These are phyloP conservation scores for Breviolum minutum DNA, from an alignment of 73 alveolate species.

Conservation along the genomic window DNA sequence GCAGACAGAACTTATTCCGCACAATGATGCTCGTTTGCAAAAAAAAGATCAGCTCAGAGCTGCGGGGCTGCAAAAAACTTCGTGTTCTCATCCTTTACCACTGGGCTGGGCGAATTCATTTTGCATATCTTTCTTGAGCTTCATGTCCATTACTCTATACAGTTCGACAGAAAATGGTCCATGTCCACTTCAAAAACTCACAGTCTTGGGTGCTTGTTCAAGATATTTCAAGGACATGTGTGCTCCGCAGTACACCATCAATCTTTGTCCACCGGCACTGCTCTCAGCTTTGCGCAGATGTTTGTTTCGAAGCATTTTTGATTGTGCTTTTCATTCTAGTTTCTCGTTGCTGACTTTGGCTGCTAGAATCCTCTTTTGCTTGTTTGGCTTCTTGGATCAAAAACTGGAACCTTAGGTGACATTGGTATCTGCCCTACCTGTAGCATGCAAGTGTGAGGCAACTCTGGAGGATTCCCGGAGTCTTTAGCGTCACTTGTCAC, in stretches of 20 bases:
- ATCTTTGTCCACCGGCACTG: slow-evolving; percentile 35
- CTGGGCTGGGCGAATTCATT: too few relatives aligned
- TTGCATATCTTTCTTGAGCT: too few relatives aligned
- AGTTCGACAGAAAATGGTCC: too few relatives aligned
- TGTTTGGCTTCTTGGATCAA: too few relatives aligned
- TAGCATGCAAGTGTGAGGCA: slow-evolving; percentile 47
- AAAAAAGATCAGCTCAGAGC: too few relatives aligned
- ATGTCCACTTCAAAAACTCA: too few relatives aligned
- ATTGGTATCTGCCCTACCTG: slow-evolving; percentile 38
- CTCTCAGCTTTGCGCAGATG: not conserved
- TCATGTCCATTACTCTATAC: too few relatives aligned
- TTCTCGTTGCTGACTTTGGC: too few relatives aligned
- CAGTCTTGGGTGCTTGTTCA: too few relatives aligned
- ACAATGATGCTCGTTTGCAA: not conserved
- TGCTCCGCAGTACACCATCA: slow-evolving; percentile 32
- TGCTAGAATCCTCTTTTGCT: too few relatives aligned
- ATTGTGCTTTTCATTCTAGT: too few relatives aligned
- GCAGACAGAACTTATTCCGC: slow-evolving; percentile 58
- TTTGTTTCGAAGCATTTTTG: not conserved
- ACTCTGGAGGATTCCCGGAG: not conserved
- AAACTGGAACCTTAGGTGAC: not conserved
- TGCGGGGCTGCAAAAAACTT: too few relatives aligned
- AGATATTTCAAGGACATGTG: not conserved
- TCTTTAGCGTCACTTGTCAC: not conserved
- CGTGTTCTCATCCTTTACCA: not conserved